Conservation (phyloP, 139 green algal species). For the Mychonastes homosphaera region DNA sequence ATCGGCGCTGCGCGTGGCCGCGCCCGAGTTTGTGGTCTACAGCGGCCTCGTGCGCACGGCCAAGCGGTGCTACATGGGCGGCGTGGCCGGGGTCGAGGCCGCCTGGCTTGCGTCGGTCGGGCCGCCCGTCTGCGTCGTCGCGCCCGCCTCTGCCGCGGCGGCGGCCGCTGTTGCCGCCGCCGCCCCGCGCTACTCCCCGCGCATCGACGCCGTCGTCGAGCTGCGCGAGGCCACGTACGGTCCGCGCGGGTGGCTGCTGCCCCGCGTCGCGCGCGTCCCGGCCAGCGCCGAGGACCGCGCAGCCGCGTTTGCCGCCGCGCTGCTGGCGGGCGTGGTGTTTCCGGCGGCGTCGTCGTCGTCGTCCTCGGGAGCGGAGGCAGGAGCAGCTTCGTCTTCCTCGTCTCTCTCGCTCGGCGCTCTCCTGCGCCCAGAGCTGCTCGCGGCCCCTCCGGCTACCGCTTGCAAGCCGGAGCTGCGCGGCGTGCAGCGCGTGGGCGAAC, state of each 20-base stretch:
- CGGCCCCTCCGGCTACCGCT: conserved; percentile 32
- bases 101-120: conserved; percentile 27
- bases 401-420: too few relatives aligned
- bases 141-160: conserved; percentile 43
- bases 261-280: conserved; percentile 30
- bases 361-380: too few relatives aligned
- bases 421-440: conserved; percentile 13
- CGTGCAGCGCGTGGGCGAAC: conserved; percentile 42
- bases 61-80: conserved; percentile 79
- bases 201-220: conserved; percentile 54
- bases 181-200: conserved; percentile 43
- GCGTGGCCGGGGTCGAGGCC: conserved; percentile 55
- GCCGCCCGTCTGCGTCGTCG: not conserved
- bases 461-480: conserved; percentile 38
- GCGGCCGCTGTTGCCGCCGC: conserved; percentile 38
- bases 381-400: not conserved
- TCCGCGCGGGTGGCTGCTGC: conserved; percentile 69
- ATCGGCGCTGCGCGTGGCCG: conserved; percentile 45
- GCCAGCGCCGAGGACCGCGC: conserved; percentile 23
- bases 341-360: conserved; percentile 18
- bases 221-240: conserved; percentile 65
- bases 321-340: conserved; percentile 69
- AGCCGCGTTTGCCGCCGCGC: conserved; percentile 65
- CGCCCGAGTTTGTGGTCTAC: conserved; percentile 75
- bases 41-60: conserved; percentile 56